These are phyloP conservation scores for Camellia granthamiana DNA, from an alignment of 148 eudicot species.

Conservation along the genomic window DNA sequence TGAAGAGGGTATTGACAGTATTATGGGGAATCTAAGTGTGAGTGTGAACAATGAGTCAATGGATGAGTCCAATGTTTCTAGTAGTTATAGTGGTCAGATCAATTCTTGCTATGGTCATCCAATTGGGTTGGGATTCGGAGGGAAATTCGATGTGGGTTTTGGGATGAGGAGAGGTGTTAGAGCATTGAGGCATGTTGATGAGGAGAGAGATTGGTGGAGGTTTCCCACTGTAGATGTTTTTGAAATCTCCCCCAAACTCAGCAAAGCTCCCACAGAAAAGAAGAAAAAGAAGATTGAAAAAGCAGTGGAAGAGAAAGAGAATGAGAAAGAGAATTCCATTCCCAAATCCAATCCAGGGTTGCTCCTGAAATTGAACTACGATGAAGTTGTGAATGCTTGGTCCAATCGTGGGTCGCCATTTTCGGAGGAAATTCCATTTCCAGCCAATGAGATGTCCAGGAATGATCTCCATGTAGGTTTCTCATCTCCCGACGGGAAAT, in stretches of 20 bases:
- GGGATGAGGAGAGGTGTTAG: conserved; percentile 51
- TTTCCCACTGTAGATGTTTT: conserved; percentile 57
- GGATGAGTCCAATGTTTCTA: conserved; percentile 29
- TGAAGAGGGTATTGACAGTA: conserved; percentile 76
- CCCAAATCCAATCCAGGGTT: conserved; percentile 40
- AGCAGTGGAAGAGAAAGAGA: conserved; percentile 25
- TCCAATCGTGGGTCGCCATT: conserved; percentile 74
- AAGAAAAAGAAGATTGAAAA: conserved; percentile 54
- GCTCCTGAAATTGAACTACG: conserved; percentile 63
- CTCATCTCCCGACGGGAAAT: conserved; percentile 16
- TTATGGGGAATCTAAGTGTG: conserved; percentile 60
- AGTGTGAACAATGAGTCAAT: conserved; percentile 25
- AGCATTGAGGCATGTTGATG: conserved; percentile 44
- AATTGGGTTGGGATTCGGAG: conserved; percentile 62
- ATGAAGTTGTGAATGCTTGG: conserved; percentile 70
- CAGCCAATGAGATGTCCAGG: conserved; percentile 46
- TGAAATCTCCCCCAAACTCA: conserved; percentile 56
- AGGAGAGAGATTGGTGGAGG: conserved; percentile 74
- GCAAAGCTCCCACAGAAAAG: conserved; percentile 33
- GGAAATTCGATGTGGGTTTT: conserved; percentile 42
- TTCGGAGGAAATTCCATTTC: conserved; percentile 43
- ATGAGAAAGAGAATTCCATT: conserved; percentile 11
- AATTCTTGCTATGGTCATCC: conserved; percentile 71
- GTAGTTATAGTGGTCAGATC: conserved; percentile 18
- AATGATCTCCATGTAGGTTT: conserved; percentile 58